These are phyloP conservation scores for Nematodospora anomalae DNA, from an alignment of 1,139 yeast genomes.

Conservation along the genomic window DNA sequence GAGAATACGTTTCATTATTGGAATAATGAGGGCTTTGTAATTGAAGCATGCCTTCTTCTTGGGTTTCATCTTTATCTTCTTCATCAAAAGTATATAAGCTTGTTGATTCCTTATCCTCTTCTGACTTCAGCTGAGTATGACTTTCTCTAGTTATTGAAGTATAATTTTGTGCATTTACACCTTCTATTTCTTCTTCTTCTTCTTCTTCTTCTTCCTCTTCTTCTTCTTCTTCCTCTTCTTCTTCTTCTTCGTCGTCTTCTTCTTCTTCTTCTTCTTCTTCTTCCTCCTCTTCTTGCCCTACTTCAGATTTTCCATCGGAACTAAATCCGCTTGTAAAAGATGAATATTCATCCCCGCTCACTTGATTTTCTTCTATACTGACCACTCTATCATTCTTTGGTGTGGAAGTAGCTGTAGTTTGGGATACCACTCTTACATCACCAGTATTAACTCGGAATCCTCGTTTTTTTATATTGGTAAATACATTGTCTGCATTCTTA, in stretches of 20 bases:
- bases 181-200: constrained; percentile 11
- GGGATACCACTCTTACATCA: constrained; percentile 12
- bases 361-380: constrained; percentile 2
- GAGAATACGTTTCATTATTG: background rate
- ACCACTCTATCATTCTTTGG: constrained; percentile 24
- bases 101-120: constrained; percentile 14
- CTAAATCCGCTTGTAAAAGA: constrained; percentile 37
- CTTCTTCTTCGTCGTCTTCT: constrained; percentile 12
- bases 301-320: constrained; percentile 23
- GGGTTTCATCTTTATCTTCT: constrained; percentile 3
- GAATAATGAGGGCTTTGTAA: background rate
- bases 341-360: constrained; percentile 25
- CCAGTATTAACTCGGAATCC: constrained; percentile 20
- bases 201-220: constrained; percentile 4
- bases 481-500: constrained; percentile 41
- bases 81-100: constrained; percentile 35
- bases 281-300: constrained; percentile 9
- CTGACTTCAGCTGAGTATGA: constrained; percentile 6
- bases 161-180: constrained; percentile 20
- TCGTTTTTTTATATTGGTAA: constrained; percentile 39
- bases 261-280: constrained; percentile 11
- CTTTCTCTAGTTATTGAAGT: constrained; percentile 22
- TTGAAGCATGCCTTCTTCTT: constrained; percentile 1
- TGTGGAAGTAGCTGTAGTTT: constrained; percentile 38
- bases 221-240: constrained; percentile 11